Evolutionary conservation across 1,139 yeast genomes (phyloP).

Genomic region (Pichia sp.): DNA sequence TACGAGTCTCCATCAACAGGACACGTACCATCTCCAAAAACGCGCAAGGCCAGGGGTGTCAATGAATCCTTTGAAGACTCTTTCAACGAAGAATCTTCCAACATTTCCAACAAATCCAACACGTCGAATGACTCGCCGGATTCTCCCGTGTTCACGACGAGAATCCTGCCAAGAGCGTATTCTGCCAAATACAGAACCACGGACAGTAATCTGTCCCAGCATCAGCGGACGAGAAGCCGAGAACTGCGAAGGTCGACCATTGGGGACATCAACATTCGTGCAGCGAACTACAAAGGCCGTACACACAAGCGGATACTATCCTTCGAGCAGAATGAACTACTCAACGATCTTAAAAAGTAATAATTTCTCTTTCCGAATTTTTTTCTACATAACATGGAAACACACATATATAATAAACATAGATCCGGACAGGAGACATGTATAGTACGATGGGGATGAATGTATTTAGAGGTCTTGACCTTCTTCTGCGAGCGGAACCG

Average conservation of each 20-base stretch:
- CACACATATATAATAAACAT: too few species aligned
- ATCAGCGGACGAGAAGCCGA: not conserved
- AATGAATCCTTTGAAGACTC: not conserved
- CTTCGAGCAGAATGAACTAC: conserved; percentile 46
- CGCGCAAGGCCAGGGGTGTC: not conserved
- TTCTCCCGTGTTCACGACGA: not conserved
- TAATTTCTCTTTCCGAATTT: not conserved
- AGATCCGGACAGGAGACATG: too few species aligned
- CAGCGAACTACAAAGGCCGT: not conserved
- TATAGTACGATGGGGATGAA: too few species aligned
- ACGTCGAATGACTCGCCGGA: not conserved
- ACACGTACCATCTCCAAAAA: not conserved
- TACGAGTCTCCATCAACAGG: conserved; percentile 13
- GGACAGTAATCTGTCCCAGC: not conserved
- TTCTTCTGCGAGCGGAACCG: conserved; percentile 58
- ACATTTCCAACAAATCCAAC: not conserved
- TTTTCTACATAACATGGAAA: too few species aligned
- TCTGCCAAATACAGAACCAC: conserved; percentile 2
- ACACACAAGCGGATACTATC: conserved; percentile 38
- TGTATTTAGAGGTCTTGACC: conserved; percentile 25
- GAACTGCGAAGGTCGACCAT: conserved; percentile 1
- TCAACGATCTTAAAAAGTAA: conserved; percentile 37
- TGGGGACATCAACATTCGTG: not conserved
- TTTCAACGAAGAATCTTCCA: not conserved
- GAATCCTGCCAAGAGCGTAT: conserved; percentile 3